Percentiles rank a stretch among this genome's conserved stretches.
Conservation (phyloP, 495 filamentous ascomycete species). For the Tuber borchii region DNA sequence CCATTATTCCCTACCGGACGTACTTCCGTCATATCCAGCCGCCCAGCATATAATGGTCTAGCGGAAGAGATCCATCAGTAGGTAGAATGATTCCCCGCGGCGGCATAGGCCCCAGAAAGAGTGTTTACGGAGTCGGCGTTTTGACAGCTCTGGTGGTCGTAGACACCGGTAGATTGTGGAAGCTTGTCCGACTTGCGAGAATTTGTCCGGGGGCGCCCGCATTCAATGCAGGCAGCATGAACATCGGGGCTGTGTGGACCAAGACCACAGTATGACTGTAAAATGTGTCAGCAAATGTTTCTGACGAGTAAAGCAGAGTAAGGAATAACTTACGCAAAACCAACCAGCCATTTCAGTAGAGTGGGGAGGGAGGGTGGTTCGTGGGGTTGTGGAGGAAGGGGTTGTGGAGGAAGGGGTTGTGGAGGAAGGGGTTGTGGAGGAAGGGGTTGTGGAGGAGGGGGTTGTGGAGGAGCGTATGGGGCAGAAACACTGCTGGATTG, state of each 20-base stretch:
- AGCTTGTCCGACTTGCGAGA: too few species aligned
- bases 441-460: too few species aligned
- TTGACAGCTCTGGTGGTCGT: neutral
- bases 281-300: neutral
- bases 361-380: neutral
- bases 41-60: too few species aligned
- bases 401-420: too few species aligned
- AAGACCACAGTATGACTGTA: slow-evolving; percentile 16
- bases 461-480: neutral
- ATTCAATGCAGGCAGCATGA: slow-evolving; percentile 18
- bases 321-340: neutral
- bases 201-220: too few species aligned
- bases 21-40: too few species aligned
- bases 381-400: neutral
- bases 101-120: neutral
- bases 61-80: neutral
- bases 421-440: neutral
- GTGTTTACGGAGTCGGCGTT: neutral
- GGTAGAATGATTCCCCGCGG: neutral
- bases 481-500: neutral
- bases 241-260: slow-evolving; percentile 19
- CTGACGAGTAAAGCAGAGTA: neutral
- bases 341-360: neutral
- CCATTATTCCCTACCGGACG: too few species aligned
- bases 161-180: neutral